These are phyloP conservation scores for Seiridium cupressi DNA, from an alignment of 2,329 filamentous ascomycete genomes.

Conservation along the genomic window DNA sequence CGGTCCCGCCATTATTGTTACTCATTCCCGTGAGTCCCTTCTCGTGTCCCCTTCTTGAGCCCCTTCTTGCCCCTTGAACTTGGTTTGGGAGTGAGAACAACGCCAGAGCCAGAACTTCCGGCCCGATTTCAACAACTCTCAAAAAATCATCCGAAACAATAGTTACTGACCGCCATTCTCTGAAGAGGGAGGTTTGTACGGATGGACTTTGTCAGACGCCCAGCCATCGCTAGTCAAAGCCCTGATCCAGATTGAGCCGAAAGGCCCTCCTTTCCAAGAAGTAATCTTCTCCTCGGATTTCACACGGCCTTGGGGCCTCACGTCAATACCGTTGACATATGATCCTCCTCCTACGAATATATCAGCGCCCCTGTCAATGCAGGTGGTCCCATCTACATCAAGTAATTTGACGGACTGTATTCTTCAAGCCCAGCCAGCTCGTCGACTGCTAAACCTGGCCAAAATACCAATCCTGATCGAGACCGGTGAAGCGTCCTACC, in stretches of 20 bases:
- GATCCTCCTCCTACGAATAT: conserved; percentile 17
- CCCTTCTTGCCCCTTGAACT: too few species aligned
- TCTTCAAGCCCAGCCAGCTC: conserved; percentile 7
- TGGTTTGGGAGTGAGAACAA: too few species aligned
- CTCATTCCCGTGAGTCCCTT: conserved; percentile 2
- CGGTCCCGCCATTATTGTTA: conserved; percentile 5
- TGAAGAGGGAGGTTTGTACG: conserved; percentile 3
- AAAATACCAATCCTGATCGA: conserved; percentile 10
- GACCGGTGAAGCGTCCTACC: conserved; percentile 13
- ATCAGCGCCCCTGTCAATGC: conserved; percentile 11
- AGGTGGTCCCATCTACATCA: not conserved
- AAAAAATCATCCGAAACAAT: too few species aligned
- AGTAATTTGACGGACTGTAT: conserved; percentile 4
- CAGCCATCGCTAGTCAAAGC: conserved; percentile 5
- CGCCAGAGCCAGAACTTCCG: too few species aligned
- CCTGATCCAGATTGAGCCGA: conserved; percentile 9
- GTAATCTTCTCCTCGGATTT: conserved; percentile 14
- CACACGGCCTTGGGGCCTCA: conserved; percentile 24
- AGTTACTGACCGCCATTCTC: too few species aligned
- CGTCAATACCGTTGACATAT: conserved; percentile 25
- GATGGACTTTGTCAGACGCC: conserved; percentile 12
- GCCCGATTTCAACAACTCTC: too few species aligned
- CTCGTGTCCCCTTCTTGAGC: too few species aligned
- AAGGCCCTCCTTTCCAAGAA: conserved; percentile 17
- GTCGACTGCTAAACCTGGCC: conserved; percentile 6